These are phyloP conservation scores for Scheffersomyces segobiensis DNA, from an alignment of 1,139 yeast species.

Conservation along the genomic window DNA sequence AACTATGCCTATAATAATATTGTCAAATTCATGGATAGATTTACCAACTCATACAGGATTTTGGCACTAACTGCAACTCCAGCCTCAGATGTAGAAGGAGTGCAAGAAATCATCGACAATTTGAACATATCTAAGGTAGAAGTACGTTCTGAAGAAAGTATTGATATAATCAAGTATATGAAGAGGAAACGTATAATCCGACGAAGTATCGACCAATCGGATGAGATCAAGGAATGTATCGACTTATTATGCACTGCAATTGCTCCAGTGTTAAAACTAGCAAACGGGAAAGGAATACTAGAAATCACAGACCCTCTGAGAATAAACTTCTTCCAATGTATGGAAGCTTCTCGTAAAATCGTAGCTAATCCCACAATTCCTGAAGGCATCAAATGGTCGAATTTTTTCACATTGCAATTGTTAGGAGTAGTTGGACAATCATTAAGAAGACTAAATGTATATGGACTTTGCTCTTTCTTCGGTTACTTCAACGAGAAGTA, in stretches of 20 bases:
- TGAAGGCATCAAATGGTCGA: conserved; percentile 73
- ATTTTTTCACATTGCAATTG: conserved; percentile 59
- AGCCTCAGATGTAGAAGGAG: conserved; percentile 81
- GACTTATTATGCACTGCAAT: conserved; percentile 52
- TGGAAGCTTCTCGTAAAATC: conserved; percentile 66
- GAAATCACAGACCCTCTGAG: conserved; percentile 63
- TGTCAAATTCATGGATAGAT: conserved; percentile 61
- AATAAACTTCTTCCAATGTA: conserved; percentile 70
- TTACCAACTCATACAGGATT: conserved; percentile 67
- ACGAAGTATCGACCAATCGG: conserved; percentile 52
- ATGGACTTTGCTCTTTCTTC: conserved; percentile 80
- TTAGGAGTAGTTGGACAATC: conserved; percentile 78
- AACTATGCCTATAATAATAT: conserved; percentile 87
- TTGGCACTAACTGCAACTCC: conserved; percentile 97
- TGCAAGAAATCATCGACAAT: conserved; percentile 79
- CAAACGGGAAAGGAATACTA: conserved; percentile 63
- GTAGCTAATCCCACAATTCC: conserved; percentile 52
- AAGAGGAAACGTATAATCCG: conserved; percentile 67
- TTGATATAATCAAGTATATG: conserved; percentile 78
- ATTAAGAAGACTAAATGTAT: conserved; percentile 66
- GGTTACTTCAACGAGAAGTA: conserved; percentile 60
- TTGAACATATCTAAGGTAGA: conserved; percentile 76
- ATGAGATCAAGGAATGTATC: conserved; percentile 54
- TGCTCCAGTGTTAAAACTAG: conserved; percentile 61
- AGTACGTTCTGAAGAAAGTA: conserved; percentile 80